Conservation (phyloP, 2,329 filamentous ascomycete species). For the Aspergillus texensis region DNA sequence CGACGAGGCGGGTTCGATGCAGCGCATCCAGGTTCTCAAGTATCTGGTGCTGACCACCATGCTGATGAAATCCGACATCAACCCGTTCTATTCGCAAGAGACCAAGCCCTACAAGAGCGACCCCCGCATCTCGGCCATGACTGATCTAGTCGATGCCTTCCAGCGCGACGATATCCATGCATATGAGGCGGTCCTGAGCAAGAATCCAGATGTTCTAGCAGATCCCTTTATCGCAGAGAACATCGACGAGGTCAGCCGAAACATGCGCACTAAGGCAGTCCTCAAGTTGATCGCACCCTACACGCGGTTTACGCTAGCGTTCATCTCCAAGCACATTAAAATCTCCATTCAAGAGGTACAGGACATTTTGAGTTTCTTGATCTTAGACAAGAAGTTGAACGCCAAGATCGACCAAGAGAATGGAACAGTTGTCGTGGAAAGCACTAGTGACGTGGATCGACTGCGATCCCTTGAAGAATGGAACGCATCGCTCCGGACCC, state of each 20-base stretch:
- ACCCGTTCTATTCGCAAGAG: constrained; percentile 97
- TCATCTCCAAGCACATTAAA: constrained; percentile 85
- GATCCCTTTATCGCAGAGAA: constrained; percentile 98
- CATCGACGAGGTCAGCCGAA: constrained; percentile 97
- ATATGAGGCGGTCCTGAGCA: constrained; percentile 85
- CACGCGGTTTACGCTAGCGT: constrained; percentile 83
- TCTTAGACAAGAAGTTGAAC: constrained; percentile 83
- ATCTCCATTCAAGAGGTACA: constrained; percentile 85
- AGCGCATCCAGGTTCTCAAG: constrained; percentile 95
- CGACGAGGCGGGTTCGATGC: constrained; percentile 93
- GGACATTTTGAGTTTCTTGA: constrained; percentile 93
- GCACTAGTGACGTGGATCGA: constrained; percentile 68
- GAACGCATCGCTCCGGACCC: constrained; percentile 66
- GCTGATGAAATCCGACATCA: constrained; percentile 98
- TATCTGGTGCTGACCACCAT: constrained; percentile 96
- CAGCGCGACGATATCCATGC: constrained; percentile 91
- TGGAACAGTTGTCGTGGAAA: constrained; percentile 80
- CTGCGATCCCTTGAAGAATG: constrained; percentile 73
- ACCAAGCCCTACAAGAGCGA: constrained; percentile 98
- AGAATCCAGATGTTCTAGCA: constrained; percentile 83
- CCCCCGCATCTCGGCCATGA: constrained; percentile 94
- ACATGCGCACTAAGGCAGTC: constrained; percentile 95
- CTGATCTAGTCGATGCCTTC: constrained; percentile 92
- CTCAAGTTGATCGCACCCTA: constrained; percentile 93
- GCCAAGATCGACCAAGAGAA: constrained; percentile 88